Conservation (phyloP, 306 rosid species). For the Malus sylvestris region DNA sequence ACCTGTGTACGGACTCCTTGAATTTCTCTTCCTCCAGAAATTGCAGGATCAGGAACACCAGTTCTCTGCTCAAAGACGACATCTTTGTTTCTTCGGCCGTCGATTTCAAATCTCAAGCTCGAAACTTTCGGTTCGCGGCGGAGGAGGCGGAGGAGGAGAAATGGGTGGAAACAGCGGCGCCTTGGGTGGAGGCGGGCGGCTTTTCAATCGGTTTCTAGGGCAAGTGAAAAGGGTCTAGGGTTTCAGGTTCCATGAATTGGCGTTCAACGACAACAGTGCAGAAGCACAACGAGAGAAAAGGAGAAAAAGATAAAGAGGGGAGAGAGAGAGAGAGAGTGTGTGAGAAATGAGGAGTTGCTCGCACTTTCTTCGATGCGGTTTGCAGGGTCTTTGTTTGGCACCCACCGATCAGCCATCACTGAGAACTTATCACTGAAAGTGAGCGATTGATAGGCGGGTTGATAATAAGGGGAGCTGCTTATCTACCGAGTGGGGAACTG, state of each 20-base stretch:
- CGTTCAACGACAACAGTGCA: constrained; percentile 15
- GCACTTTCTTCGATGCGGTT: constrained; percentile 24
- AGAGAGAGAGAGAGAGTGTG: not conserved
- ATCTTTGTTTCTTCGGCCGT: not conserved
- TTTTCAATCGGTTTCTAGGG: not conserved
- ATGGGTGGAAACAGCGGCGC: constrained; percentile 4
- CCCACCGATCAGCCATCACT: not conserved
- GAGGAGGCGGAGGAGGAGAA: not conserved
- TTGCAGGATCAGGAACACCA: constrained; percentile 21
- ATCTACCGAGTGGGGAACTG: not conserved
- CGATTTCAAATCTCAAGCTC: not conserved
- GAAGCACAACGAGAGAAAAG: not conserved
- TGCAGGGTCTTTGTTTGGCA: constrained; percentile 9
- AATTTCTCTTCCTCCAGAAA: constrained; percentile 22
- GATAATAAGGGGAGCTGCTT: rapidly evolving
- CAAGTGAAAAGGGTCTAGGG: constrained; percentile 13
- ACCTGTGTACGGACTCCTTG: constrained; percentile 21
- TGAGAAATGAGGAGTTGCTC: not conserved
- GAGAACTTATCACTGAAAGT: not conserved
- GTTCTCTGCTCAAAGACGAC: constrained; percentile 22
- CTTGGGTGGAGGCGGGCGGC: constrained; percentile 2
- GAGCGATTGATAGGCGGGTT: not conserved
- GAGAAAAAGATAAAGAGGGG: not conserved
- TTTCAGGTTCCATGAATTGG: constrained; percentile 13
- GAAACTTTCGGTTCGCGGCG: not conserved